phyloP scores from a whole-genome alignment of 768 basidiomycete genomes.

The Boletus sp. region DNA sequence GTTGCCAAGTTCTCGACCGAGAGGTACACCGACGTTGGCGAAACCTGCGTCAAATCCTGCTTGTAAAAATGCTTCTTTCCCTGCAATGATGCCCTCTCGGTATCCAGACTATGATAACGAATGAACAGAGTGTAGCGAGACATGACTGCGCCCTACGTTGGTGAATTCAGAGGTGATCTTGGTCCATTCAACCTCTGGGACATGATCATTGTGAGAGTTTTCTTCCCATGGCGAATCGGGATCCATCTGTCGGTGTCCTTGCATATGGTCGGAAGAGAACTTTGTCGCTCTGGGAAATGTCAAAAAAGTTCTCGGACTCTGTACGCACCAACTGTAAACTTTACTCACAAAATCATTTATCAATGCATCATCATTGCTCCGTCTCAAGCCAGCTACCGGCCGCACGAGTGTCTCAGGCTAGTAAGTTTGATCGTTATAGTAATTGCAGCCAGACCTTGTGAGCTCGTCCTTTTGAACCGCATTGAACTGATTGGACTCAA shows the following conservation, averaged over 20 bases:
- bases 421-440: background rate
- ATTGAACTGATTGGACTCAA: background rate
- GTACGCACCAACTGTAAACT: background rate
- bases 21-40: constrained; percentile 61
- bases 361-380: background rate
- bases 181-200: constrained; percentile 59
- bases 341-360: background rate
- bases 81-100: constrained; percentile 92
- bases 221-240: constrained; percentile 62
- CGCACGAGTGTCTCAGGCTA: background rate
- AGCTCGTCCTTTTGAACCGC: background rate
- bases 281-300: background rate
- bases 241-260: constrained; percentile 13
- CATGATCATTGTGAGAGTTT: constrained; percentile 30
- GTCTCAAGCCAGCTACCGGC: background rate
- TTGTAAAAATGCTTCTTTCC: constrained; percentile 85
- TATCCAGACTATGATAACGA: constrained; percentile 68
- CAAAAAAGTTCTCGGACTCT: background rate
- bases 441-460: background rate
- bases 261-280: background rate
- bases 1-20: constrained; percentile 73
- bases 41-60: constrained; percentile 89
- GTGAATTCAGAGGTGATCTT: constrained; percentile 68
- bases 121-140: background rate
- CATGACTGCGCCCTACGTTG: constrained; percentile 44